Evolutionary conservation across 1,284 basidiomycete species (phyloP), one percentile per base, ranked within the genome.

Genomic region (Naganishia sp.): DNA sequence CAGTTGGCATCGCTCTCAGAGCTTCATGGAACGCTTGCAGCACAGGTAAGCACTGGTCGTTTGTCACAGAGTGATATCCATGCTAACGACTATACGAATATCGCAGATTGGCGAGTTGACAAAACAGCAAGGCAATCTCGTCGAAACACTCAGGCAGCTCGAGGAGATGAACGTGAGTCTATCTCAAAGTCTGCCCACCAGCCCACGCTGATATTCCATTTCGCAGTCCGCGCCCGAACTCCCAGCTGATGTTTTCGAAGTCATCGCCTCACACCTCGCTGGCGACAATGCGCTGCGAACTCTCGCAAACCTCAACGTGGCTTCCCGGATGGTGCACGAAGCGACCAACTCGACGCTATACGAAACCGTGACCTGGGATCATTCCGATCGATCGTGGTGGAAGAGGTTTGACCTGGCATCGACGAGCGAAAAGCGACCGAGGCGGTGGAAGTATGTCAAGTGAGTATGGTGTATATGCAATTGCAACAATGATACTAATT

Each of bases 391-490:
- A 50, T 49, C 45, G 0, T 61, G 57, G 57, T 61, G 57, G 57
- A 61, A 61, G 57, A 9, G 57, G 35, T 61, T 61, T 25, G 42
- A 47, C 49, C 18, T 61, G 17, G 57, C 47, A 28, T 18, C 23
- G 1, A 28, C 15, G 15, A 35, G 25, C 15, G 57, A 43, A 28
- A 61, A 61, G 47, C 28, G 39, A 32, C 57, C 57, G 6, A 61
- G 47, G 35, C 45, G 57, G 32, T 61, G 57, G 57, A 49, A 39
- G 17, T 61, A 61, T 51, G 57, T 61, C 57, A 61, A 61, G 57
- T 61, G 35, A 61, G 57, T 61, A 39, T 23, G 15, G 11, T 41
- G 21, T 4, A 31, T 1, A 31, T 39, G 6, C n/a, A 25, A 25
- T 10, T 18, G 15, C n/a, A 25, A 17, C 7, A 39, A 54, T n/a